These are phyloP conservation scores for Ormosia semicastrata DNA, from an alignment of 306 rosid species.

Conservation along the genomic window DNA sequence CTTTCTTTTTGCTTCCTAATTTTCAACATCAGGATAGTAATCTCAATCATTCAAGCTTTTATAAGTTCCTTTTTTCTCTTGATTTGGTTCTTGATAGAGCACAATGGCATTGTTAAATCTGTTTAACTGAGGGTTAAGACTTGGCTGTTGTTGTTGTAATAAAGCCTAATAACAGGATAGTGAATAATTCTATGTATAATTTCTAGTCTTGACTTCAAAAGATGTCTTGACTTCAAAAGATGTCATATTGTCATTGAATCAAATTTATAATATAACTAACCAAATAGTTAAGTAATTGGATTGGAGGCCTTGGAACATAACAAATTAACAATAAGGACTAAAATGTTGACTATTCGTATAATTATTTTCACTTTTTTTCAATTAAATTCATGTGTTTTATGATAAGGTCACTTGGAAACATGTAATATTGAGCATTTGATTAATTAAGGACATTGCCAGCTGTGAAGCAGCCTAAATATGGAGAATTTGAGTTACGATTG, in stretches of 20 bases:
- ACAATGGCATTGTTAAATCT: not conserved
- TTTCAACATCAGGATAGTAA: not conserved
- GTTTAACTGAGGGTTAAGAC: not conserved
- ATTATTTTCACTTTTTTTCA: not conserved
- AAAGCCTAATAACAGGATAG: not conserved
- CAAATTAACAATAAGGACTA: not conserved
- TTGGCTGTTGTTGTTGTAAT: not conserved
- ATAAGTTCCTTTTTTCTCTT: not conserved
- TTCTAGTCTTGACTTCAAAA: not conserved
- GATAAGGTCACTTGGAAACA: not conserved
- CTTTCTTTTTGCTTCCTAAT: too few relatives aligned
- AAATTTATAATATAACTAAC: not conserved
- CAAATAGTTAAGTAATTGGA: not conserved
- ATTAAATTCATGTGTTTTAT: not conserved
- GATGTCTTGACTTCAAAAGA: not conserved
- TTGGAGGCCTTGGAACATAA: not conserved
- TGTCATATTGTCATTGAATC: not conserved
- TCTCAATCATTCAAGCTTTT: not conserved
- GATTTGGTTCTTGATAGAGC: not conserved
- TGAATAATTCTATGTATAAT: not conserved
- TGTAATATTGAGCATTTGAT: not conserved
- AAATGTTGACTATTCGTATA: not conserved
- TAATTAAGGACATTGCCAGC: not conserved
- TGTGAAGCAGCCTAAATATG: not conserved
- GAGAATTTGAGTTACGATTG: not conserved